Conservation (phyloP, 1,284 basidiomycete species). For the Marasmius oreades region DNA sequence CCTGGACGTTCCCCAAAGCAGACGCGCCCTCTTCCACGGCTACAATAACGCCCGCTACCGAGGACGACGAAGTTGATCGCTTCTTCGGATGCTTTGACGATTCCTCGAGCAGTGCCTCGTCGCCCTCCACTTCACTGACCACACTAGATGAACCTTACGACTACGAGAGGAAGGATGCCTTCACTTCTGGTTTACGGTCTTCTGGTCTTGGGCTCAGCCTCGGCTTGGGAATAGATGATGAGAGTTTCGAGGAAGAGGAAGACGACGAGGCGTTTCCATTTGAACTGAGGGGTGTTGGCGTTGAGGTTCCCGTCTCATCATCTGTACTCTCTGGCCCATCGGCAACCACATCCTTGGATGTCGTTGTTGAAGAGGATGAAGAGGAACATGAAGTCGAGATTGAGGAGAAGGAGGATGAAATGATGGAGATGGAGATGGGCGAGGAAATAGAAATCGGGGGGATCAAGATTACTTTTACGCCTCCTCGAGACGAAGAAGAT, state of each 20-base stretch:
- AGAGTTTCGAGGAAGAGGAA: constrained; percentile 19
- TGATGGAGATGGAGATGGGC: constrained; percentile 32
- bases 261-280: constrained; percentile 43
- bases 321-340: constrained; percentile 13
- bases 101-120: constrained; percentile 11
- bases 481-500: constrained; percentile 35
- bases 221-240: not conserved
- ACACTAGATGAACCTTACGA: constrained; percentile 23
- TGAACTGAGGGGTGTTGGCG: constrained; percentile 50
- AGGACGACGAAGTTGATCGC: constrained; percentile 48
- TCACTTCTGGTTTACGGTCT: constrained; percentile 29
- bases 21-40: constrained; percentile 11
- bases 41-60: constrained; percentile 20
- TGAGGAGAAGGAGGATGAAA: constrained; percentile 32
- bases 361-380: constrained; percentile 46
- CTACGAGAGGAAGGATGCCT: constrained; percentile 52
- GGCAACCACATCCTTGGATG: constrained; percentile 26
- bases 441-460: constrained; percentile 47
- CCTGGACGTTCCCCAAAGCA: constrained; percentile 66
- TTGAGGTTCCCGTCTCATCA: constrained; percentile 22
- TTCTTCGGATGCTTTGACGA: constrained; percentile 71
- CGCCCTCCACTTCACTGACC: constrained; percentile 6
- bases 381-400: constrained; percentile 34
- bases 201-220: not conserved
- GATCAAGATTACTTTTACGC: constrained; percentile 66